phyloP scores from a whole-genome alignment of 1,284 basidiomycete genomes.

The Moesziomyces antarcticus region DNA sequence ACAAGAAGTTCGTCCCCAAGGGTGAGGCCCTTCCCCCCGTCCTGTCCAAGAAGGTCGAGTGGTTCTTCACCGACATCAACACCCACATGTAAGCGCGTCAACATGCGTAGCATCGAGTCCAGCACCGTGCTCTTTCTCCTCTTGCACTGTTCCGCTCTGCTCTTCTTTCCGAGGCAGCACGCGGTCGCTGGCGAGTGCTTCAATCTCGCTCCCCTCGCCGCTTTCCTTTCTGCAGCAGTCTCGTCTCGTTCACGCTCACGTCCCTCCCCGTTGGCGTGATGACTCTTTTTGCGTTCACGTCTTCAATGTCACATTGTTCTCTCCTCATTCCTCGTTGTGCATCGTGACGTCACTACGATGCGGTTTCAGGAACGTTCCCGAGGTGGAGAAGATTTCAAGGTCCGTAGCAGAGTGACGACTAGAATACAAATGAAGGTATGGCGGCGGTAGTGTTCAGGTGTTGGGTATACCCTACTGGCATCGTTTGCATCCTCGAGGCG shows the following conservation, averaged over 20 bases:
- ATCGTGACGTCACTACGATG: too few relatives aligned
- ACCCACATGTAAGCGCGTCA: conserved; percentile 14
- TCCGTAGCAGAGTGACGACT: not conserved
- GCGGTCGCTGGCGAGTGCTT: not conserved
- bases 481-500: not conserved
- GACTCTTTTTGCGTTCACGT: not conserved
- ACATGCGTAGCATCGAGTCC: conserved; percentile 6
- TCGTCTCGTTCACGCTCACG: not conserved
- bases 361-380: too few relatives aligned
- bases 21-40: conserved; percentile 7
- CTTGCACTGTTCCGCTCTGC: not conserved
- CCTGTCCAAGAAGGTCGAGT: conserved; percentile 13
- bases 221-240: not conserved
- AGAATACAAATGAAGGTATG: not conserved
- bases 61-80: conserved; percentile 54
- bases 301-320: not conserved
- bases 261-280: too few relatives aligned
- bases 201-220: not conserved
- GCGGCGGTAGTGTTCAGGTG: not conserved
- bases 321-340: not conserved
- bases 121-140: not conserved
- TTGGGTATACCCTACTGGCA: not conserved
- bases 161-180: not conserved
- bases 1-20: conserved; percentile 27
- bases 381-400: too few relatives aligned